Evolutionary conservation across 768 basidiomycete species (phyloP).

Genomic region (Mycena indigotica): DNA sequence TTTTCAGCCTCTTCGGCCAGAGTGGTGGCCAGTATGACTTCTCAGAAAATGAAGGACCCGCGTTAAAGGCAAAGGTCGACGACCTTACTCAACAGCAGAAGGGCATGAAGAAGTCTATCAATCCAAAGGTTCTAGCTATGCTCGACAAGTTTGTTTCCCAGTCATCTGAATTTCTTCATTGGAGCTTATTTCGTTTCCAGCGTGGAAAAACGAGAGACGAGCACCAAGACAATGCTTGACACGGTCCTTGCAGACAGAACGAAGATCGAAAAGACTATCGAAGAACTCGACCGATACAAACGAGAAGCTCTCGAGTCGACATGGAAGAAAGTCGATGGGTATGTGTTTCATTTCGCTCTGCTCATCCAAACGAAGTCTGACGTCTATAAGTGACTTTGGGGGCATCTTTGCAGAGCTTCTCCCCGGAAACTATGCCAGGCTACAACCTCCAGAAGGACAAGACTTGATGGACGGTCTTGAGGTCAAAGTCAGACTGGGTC

Average conservation of each 20-base stretch:
- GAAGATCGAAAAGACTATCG: constrained; percentile 94
- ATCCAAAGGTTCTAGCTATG: constrained; percentile 94
- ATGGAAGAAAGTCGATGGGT: constrained; percentile 96
- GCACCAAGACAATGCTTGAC: constrained; percentile 84
- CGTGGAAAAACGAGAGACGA: constrained; percentile 89
- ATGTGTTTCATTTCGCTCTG: constrained; percentile 31
- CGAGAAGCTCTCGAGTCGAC: constrained; percentile 91
- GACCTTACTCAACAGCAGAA: constrained; percentile 80
- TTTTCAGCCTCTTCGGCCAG: constrained; percentile 78
- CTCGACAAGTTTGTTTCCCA: constrained; percentile 77
- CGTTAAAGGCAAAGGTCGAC: constrained; percentile 61
- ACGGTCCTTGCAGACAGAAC: constrained; percentile 90
- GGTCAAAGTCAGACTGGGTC: constrained; percentile 93
- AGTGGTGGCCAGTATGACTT: constrained; percentile 84
- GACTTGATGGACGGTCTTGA: constrained; percentile 95
- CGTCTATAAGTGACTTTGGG: constrained; percentile 81
- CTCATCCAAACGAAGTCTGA: constrained; percentile 1
- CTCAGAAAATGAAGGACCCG: constrained; percentile 56
- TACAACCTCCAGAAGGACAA: constrained; percentile 90
- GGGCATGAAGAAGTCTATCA: constrained; percentile 93
- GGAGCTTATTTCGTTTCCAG: constrained; percentile 39
- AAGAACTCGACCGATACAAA: constrained; percentile 91
- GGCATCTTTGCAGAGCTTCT: constrained; percentile 93
- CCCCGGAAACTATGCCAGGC: constrained; percentile 94
- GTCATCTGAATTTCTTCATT: constrained; percentile 3